Percentiles rank a stretch among this genome's conserved stretches.
These are phyloP conservation scores for Ascochyta clinopodiicola DNA, from an alignment of 2,329 filamentous ascomycete species.

Conservation along the genomic window DNA sequence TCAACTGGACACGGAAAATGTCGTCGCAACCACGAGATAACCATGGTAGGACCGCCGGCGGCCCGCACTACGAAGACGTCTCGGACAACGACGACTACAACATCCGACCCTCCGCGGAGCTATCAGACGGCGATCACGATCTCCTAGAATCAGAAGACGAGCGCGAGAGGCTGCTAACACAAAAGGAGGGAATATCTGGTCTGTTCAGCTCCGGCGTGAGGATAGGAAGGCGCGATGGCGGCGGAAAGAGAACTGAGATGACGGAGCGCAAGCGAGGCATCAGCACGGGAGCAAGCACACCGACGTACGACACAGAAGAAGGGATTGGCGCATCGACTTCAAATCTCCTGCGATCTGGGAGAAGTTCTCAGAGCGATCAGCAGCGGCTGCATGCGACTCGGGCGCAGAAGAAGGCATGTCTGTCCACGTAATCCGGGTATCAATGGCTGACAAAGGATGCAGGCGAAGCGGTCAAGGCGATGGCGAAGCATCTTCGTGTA, in stretches of 20 bases:
- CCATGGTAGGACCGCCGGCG: constrained; percentile 29
- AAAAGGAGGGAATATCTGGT: constrained; percentile 37
- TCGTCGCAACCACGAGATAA: constrained; percentile 26
- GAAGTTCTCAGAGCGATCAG: constrained; percentile 55
- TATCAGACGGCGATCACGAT: constrained; percentile 46
- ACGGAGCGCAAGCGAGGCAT: constrained; percentile 50
- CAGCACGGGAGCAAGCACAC: constrained; percentile 72
- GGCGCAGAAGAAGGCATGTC: constrained; percentile 44
- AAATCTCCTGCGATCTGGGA: constrained; percentile 40
- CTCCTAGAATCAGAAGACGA: constrained; percentile 56
- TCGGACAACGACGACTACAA: constrained; percentile 42
- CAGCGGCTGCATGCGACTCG: constrained; percentile 62
- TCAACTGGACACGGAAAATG: constrained; percentile 23
- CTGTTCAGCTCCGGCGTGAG: constrained; percentile 40
- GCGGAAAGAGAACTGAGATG: constrained; percentile 29
- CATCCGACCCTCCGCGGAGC: constrained; percentile 45
- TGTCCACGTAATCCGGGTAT: constrained; percentile 35
- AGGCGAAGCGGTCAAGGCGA: constrained; percentile 43
- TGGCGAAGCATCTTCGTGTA: constrained; percentile 52
- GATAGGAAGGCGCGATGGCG: constrained; percentile 35
- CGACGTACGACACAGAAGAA: constrained; percentile 93
- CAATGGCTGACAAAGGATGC: constrained; percentile 31
- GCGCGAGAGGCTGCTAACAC: constrained; percentile 51
- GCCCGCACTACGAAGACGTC: constrained; percentile 41
- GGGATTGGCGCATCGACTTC: constrained; percentile 69